Evolutionary conservation across 768 basidiomycete genomes (phyloP), one percentile per base, ranked within the genome.

Genomic region (Suillus subalutaceus): DNA sequence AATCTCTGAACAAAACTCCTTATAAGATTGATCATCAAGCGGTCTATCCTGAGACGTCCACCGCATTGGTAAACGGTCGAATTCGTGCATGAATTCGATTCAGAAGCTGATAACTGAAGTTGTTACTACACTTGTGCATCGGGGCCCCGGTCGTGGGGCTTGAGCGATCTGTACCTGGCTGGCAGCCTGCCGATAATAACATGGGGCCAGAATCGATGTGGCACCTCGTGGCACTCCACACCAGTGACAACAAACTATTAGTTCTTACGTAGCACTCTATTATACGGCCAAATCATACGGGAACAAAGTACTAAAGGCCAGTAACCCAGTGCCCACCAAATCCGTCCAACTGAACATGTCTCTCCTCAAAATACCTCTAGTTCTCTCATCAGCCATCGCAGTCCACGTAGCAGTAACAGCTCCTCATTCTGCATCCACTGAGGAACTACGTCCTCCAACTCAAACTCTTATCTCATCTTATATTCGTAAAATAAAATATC

Each of bases 351-450:
- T 30, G 2, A 35, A 68, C 67, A 74, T 74, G 71, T 71, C 77
- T 30, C 69, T 81, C 35, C 56, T 81, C 52, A 82, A 79, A 69
- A 73, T 84, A 63, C 81, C 83, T 10, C 81, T 79, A 68, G 74
- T 83, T 58, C 65, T 83, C 32, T 72, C 79, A 38, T 80, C 81
- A 50, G 79, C 81, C 72, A 67, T 79, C 46, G 80, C 78, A n/a
- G 63, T 84, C 6, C 81, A 82, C 18, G 72, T 78, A 26, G 77
- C 82, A 23, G 71, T 78, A 12, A 85, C 84, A 2, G 80, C 85
- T 65, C 85, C 85, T 15, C 72, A 82, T 57, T 82, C 83, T 13
- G 78, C 82, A 6, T 61, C 70, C 13, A 66, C 69, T 48, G 74
- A 75, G 37, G 80, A 83, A 63, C 72, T 66, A 2, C 4, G 20